Evolutionary conservation across 305 asterid species (phyloP), one percentile per base, ranked within the genome.

Genomic region (Fraxinus dipetala): DNA sequence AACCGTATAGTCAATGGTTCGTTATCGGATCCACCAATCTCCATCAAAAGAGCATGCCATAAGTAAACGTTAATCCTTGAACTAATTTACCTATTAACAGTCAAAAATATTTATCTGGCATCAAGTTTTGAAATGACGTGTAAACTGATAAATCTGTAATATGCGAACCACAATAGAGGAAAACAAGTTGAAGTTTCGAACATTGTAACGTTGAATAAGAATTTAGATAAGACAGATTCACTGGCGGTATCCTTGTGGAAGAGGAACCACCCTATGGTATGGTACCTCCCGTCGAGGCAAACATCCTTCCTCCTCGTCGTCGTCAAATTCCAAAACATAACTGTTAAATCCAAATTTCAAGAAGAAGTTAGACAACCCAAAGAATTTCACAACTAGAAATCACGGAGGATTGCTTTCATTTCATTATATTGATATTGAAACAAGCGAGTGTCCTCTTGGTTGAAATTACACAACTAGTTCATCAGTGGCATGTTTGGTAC

Each of bases 261-360:
- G 97, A 80, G 95, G 91, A 51, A 96, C 99, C 32, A 96, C 98
- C 83, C 92, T 88, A 87, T 94, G 93, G 92, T 92, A 96, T 35
- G 99, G 98, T 26, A 96, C 96, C 24, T 28, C 78, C 77, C 98
- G 89, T 84, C 85, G 93, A 6, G 99, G 99, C 87, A 95, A 84
- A 56, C 92, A 84, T 78, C 99, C 99, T 69, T 93, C 98, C 89
- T 96, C 99, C 84, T 96, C 99, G n/a, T 96, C 99, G 16, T 96
- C 99, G 9, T 96, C 99, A 35, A 96, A 96, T 81, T 93, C 98
- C 89, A 96, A 82, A 61, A 92, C 83, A 69, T 94, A 96, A 87
- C 99, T 96, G 97, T 77, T 72, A 79, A 84, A 32, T 6, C 72
- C 38, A 48, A 67, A 67, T 32, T 65, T 65, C 45, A 54, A 51